A percentile compares a stretch with the other conserved stretches of the same genome.
phyloP scores from a whole-genome alignment of 2,329 filamentous ascomycete genomes.

The Pestalotiopsis sp. region DNA sequence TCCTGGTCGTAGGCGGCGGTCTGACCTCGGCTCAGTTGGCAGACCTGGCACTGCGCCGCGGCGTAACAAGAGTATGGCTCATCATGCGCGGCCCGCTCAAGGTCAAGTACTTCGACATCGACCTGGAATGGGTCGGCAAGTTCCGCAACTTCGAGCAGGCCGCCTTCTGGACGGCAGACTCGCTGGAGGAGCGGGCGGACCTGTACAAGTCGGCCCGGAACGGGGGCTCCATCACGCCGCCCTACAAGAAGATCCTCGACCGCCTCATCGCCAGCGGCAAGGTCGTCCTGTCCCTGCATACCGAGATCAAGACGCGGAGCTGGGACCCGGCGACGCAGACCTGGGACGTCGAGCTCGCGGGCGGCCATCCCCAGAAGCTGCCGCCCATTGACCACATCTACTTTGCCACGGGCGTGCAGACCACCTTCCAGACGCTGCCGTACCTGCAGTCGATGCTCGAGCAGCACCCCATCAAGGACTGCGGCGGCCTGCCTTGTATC shows the following conservation, averaged over 20 bases:
- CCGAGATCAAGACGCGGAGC: conserved; percentile 51
- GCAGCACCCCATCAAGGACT: conserved; percentile 62
- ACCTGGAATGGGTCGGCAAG: conserved; percentile 79
- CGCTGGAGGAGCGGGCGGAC: conserved; percentile 67
- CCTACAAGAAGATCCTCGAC: conserved; percentile 68
- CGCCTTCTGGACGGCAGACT: conserved; percentile 76
- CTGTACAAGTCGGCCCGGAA: conserved; percentile 69
- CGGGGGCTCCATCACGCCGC: conserved; percentile 76
- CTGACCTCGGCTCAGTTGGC: conserved; percentile 76
- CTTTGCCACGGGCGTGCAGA: conserved; percentile 73
- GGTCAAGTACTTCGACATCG: conserved; percentile 79
- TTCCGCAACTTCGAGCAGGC: conserved; percentile 79
- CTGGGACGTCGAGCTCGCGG: conserved; percentile 39
- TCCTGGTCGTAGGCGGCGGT: conserved; percentile 75
- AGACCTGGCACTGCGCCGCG: conserved; percentile 65
- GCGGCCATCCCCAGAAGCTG: conserved; percentile 49
- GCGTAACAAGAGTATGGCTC: conserved; percentile 70
- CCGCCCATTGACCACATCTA: conserved; percentile 69
- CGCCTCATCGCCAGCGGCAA: conserved; percentile 54
- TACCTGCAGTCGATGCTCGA: conserved; percentile 62
- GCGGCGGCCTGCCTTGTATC: conserved; percentile 71
- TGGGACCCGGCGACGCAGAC: conserved; percentile 51
- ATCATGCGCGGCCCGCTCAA: conserved; percentile 63
- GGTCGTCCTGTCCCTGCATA: conserved; percentile 60
- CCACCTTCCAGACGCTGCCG: conserved; percentile 62